Evolutionary conservation across 805 yeast genomes (phyloP).

Genomic region (Starmerella vaccinii): DNA sequence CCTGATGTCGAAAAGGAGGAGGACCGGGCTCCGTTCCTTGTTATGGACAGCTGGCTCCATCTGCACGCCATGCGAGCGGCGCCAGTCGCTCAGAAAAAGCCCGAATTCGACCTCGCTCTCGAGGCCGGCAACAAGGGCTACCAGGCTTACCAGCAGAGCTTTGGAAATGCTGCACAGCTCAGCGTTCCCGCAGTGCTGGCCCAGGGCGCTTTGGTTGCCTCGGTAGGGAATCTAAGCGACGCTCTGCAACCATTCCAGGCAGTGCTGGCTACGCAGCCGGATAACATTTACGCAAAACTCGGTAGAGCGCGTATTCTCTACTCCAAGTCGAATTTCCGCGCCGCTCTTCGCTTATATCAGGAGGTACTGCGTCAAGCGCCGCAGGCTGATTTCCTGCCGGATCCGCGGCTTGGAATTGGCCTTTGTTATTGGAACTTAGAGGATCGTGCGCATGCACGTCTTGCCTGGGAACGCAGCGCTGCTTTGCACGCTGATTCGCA

Average conservation of each 20-base stretch:
- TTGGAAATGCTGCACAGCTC: constrained; percentile 23
- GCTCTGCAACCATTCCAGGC: constrained; percentile 62
- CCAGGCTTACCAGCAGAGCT: constrained; percentile 40
- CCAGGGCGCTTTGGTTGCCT: constrained; percentile 53
- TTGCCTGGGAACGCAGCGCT: constrained; percentile 73
- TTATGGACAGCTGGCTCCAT: constrained; percentile 63
- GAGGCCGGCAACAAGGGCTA: constrained; percentile 33
- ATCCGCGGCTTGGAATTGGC: constrained; percentile 76
- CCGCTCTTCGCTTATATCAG: constrained; percentile 75
- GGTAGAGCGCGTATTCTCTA: constrained; percentile 78
- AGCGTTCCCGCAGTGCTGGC: constrained; percentile 48
- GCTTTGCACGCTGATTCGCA: constrained; percentile 48
- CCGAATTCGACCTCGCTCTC: constrained; percentile 36
- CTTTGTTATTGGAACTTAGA: constrained; percentile 84
- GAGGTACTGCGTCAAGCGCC: constrained; percentile 70
- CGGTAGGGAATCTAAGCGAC: constrained; percentile 53
- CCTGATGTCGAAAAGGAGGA: constrained; percentile 26
- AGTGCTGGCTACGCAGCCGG: constrained; percentile 40
- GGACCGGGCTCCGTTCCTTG: constrained; percentile 45
- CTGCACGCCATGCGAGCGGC: constrained; percentile 30
- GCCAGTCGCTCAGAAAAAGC: constrained; percentile 20
- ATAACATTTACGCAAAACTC: constrained; percentile 64
- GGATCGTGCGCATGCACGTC: constrained; percentile 62
- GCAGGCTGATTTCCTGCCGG: constrained; percentile 28
- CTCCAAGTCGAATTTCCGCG: constrained; percentile 58